A percentile compares a stretch with the other conserved stretches of the same genome.
Conservation (phyloP, 495 filamentous ascomycete genomes). For the Tuber aestivum region DNA sequence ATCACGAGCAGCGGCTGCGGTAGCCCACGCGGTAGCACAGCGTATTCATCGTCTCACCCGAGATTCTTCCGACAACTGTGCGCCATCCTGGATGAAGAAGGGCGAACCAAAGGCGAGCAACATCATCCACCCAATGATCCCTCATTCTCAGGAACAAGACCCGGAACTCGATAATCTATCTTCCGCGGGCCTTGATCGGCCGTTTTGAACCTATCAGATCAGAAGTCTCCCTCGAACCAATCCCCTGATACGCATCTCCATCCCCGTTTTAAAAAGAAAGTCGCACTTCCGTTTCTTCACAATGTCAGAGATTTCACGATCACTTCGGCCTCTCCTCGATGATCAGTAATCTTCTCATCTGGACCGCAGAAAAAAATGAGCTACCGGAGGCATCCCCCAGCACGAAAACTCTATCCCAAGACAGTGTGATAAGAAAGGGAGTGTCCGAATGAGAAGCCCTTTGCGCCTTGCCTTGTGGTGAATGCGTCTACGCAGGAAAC, state of each 20-base stretch:
- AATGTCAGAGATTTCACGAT: background rate
- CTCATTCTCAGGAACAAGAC: background rate
- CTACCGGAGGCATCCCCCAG: background rate
- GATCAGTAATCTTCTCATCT: background rate
- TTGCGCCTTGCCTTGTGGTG: background rate
- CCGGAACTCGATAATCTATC: background rate
- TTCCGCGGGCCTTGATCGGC: background rate
- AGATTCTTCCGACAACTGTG: background rate
- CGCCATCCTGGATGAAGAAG: too few relatives aligned
- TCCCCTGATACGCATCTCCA: background rate
- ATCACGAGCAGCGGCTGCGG: too few relatives aligned
- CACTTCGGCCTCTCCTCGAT: background rate
- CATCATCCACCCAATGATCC: background rate
- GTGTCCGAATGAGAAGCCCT: background rate
- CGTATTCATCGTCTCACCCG: too few relatives aligned
- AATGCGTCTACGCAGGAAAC: background rate
- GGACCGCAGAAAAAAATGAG: background rate
- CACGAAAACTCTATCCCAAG: background rate
- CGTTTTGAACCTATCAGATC: background rate
- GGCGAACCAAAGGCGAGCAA: background rate
- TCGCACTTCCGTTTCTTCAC: background rate
- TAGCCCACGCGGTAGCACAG: too few relatives aligned
- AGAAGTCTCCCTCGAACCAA: background rate
- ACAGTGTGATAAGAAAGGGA: background rate
- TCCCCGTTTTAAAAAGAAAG: background rate